These are phyloP conservation scores for Podosphaera fusca DNA, from an alignment of 2,329 filamentous ascomycete species.

Conservation along the genomic window DNA sequence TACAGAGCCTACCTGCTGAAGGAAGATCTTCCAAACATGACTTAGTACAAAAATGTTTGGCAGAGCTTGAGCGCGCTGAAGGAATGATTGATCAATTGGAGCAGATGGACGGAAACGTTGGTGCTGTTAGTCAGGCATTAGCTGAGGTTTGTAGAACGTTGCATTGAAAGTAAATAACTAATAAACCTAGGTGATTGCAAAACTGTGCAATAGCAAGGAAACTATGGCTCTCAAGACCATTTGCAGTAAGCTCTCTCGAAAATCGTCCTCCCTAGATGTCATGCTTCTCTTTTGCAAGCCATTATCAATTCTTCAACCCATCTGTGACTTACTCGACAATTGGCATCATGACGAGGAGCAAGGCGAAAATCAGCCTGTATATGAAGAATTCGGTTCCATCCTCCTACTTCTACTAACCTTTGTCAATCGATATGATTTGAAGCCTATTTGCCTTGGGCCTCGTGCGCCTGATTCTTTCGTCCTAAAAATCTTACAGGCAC, in stretches of 20 bases:
- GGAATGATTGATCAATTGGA: constrained; percentile 63
- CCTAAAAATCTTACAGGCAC: constrained; percentile 36
- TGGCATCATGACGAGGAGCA: constrained; percentile 71
- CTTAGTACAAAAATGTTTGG: constrained; percentile 54
- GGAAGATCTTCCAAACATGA: constrained; percentile 58
- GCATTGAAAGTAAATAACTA: constrained; percentile 2
- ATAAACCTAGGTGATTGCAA: constrained; percentile 33
- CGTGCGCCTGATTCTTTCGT: constrained; percentile 40
- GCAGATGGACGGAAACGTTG: constrained; percentile 76
- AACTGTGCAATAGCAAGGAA: constrained; percentile 48
- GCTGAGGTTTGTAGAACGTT: constrained; percentile 30
- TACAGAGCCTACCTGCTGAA: constrained; percentile 51
- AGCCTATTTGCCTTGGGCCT: constrained; percentile 37
- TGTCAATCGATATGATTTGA: constrained; percentile 50
- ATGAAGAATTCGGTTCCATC: constrained; percentile 65
- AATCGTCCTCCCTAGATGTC: constrained; percentile 49
- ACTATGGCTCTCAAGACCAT: constrained; percentile 60
- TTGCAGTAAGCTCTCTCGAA: constrained; percentile 50
- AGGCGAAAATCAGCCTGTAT: constrained; percentile 63
- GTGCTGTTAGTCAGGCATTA: constrained; percentile 58
- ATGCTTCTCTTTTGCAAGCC: constrained; percentile 54
- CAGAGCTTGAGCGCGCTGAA: constrained; percentile 52
- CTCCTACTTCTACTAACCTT: constrained; percentile 52
- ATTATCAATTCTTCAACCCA: constrained; percentile 42
- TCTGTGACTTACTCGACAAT: constrained; percentile 53